These are phyloP conservation scores for Metschnikowia kofuensis DNA, from an alignment of 805 yeast genomes.

Conservation along the genomic window DNA sequence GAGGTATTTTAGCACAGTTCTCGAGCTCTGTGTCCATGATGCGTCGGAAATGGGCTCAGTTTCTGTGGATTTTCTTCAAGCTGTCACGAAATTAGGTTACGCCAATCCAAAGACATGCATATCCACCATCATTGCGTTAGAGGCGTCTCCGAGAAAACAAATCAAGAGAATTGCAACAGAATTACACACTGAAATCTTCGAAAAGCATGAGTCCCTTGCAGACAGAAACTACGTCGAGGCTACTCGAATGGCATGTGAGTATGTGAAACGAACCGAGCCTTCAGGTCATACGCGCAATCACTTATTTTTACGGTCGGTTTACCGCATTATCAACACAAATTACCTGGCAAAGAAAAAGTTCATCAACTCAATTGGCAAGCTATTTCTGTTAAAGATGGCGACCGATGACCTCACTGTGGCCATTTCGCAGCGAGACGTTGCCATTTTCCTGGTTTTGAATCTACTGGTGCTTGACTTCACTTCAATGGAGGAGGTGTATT, in stretches of 20 bases:
- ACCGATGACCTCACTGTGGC: slow-evolving; percentile 10
- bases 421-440: slow-evolving; percentile 20
- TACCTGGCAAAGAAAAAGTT: slow-evolving; percentile 42
- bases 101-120: slow-evolving; percentile 72
- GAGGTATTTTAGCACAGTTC: slow-evolving; percentile 49
- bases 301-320: slow-evolving; percentile 38
- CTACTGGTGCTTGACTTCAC: slow-evolving; percentile 35
- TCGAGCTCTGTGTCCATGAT: slow-evolving; percentile 47
- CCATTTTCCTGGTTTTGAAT: slow-evolving; percentile 33
- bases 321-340: slow-evolving; percentile 39
- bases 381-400: slow-evolving; percentile 13
- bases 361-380: slow-evolving; percentile 25
- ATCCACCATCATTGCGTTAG: slow-evolving; percentile 68
- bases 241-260: slow-evolving; percentile 49
- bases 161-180: slow-evolving; percentile 49
- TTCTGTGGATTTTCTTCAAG: slow-evolving; percentile 54
- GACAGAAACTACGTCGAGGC: slow-evolving; percentile 67
- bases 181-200: slow-evolving; percentile 54
- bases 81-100: slow-evolving; percentile 62
- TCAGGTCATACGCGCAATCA: slow-evolving; percentile 25
- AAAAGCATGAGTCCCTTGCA: slow-evolving; percentile 68
- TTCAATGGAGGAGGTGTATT: slow-evolving; percentile 51
- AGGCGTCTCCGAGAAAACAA: slow-evolving; percentile 45
- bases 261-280: slow-evolving; percentile 24
- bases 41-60: slow-evolving; percentile 45